Evolutionary conservation across 2,329 filamentous ascomycete genomes (phyloP).

Genomic region (Tolypocladium paradoxum): DNA sequence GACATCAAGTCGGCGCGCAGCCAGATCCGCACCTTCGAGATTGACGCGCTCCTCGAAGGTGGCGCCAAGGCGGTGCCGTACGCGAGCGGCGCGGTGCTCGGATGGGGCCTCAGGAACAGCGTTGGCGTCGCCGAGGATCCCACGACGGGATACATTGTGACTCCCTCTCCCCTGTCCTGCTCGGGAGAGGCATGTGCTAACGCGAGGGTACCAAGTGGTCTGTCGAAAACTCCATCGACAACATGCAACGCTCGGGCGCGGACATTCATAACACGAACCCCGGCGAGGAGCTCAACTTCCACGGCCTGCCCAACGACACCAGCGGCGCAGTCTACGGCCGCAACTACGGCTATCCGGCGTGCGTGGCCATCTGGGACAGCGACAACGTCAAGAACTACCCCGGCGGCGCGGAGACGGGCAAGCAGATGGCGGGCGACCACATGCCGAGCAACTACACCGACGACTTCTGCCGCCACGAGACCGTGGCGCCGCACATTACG

Average conservation of each 20-base stretch:
- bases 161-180: too few relatives aligned
- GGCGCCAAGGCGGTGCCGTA: slow-evolving; percentile 21
- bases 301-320: slow-evolving; percentile 39
- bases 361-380: slow-evolving; percentile 46
- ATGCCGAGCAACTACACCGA: slow-evolving; percentile 9
- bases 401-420: slow-evolving; percentile 12
- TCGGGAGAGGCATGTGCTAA: not conserved
- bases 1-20: slow-evolving; percentile 41
- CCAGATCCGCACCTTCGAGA: slow-evolving; percentile 43
- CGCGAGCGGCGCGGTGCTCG: slow-evolving; percentile 32
- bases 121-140: slow-evolving; percentile 55
- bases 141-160: slow-evolving; percentile 29
- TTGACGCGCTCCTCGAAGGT: slow-evolving; percentile 16
- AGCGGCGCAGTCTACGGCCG: slow-evolving; percentile 14
- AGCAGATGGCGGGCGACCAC: slow-evolving; percentile 14
- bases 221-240: slow-evolving; percentile 58
- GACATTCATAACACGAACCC: slow-evolving; percentile 58
- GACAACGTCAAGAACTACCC: slow-evolving; percentile 20
- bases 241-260: slow-evolving; percentile 39
- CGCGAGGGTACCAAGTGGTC: slow-evolving; percentile 24
- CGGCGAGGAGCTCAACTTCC: slow-evolving; percentile 61
- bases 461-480: slow-evolving; percentile 9
- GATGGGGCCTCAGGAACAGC: slow-evolving; percentile 61
- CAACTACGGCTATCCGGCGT: slow-evolving; percentile 55
- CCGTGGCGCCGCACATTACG: slow-evolving; percentile 12